Conservation (phyloP, 140 eudicot species). For the Stevia rebaudiana region DNA sequence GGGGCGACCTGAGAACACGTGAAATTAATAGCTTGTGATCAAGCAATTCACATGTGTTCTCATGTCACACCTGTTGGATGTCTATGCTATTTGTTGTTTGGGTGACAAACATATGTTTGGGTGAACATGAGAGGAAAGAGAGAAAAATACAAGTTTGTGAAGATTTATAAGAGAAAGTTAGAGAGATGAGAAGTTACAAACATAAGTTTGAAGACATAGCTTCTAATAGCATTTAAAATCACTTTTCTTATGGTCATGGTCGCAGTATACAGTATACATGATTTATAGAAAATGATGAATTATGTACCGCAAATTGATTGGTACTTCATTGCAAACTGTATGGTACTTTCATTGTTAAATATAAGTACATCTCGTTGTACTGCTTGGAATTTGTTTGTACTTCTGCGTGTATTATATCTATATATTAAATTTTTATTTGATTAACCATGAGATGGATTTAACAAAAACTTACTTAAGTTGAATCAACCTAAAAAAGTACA, state of each 20-base stretch:
- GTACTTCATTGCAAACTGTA: neutral
- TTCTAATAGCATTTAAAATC: too few relatives aligned
- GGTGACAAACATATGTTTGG: too few relatives aligned
- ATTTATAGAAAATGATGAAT: neutral
- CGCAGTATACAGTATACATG: neutral
- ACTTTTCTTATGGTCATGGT: too few relatives aligned
- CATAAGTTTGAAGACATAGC: too few relatives aligned
- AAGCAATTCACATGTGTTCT: constrained; percentile 4
- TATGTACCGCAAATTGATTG: neutral
- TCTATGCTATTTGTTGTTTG: neutral
- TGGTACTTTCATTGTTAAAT: constrained; percentile 4
- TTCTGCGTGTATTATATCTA: neutral
- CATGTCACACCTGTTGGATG: constrained; percentile 1
- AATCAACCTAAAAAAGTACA: too few relatives aligned
- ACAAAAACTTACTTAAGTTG: too few relatives aligned
- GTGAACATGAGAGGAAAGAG: too few relatives aligned
- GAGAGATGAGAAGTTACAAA: too few relatives aligned
- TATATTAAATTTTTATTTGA: too few relatives aligned
- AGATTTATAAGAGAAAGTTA: too few relatives aligned
- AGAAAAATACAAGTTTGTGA: too few relatives aligned
- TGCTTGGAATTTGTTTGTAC: neutral
- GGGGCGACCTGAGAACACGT: constrained; percentile 12
- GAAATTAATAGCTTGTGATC: neutral
- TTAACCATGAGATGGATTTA: too few relatives aligned
- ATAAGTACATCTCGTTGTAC: constrained; percentile 3